Evolutionary conservation across 352 stramenopile genomes (phyloP), one percentile per base, ranked within the genome.

Genomic region (Phytopythium kandeliae): DNA sequence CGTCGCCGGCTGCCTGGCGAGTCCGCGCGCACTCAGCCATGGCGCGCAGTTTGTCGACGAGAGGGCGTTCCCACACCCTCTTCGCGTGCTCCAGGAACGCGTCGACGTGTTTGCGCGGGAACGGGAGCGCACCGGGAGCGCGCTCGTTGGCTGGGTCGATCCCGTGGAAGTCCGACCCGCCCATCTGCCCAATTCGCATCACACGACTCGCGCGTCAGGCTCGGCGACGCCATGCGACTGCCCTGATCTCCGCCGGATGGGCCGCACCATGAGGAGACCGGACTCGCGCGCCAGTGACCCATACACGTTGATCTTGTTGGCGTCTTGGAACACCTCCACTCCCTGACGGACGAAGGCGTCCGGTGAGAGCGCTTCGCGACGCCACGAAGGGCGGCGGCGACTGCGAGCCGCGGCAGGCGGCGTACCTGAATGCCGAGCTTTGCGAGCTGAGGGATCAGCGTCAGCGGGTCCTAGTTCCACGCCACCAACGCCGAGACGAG

Each of bases 111-210:
- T 78, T 58, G 35, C 76, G 71, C 8, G 83, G 80, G 48, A 94
- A 79, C 0, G 81, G 81, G 22, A 94, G 89, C 21, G 71, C 77
- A n/a, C 83, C 83, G 7, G 83, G 83, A 7, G 74, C 66, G 48
- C 73, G 70, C 62, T 94, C 83, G 1, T 67, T 86, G 9, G 55
- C 74, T 6, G 74, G 63, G 24, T 94, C 74, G 54, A 92, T 92
- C 25, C 80, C 83, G 48, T 94, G 83, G 48, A 90, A 94, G 52
- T 92, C 78, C n/a, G 83, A 91, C 2, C 80, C 83, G 44, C 83
- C 83, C 48, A 89, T 62, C 82, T 92, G 42, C 21, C 15, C 24
- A 17, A 2, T 26, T n/a, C 25, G 30, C 38, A 48, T 17, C 5
- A 7, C 10, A 24, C 31, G 26, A 11, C 37, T 25, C 36, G 40